Evolutionary conservation across 495 filamentous ascomycete species (phyloP).

Genomic region (Podospora pseudoanserina): DNA sequence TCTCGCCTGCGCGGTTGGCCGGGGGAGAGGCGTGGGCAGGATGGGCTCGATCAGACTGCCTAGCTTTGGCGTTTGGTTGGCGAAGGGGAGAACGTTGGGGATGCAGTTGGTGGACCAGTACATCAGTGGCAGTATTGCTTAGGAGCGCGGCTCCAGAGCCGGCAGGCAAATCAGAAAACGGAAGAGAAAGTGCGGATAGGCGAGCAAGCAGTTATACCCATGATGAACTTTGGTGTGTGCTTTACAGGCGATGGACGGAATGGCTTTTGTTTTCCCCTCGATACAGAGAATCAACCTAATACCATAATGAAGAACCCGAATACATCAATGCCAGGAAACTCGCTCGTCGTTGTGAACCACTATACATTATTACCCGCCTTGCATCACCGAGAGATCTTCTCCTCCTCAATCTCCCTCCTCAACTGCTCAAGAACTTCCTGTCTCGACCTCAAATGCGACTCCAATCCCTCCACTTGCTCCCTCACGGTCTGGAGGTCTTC

Average conservation of each 20-base stretch:
- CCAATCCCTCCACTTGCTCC: constrained; percentile 68
- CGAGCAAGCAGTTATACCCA: constrained; percentile 1
- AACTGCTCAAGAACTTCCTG: constrained; percentile 58
- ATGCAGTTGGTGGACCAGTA: constrained; percentile 32
- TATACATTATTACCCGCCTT: not conserved
- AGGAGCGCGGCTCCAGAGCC: constrained; percentile 4
- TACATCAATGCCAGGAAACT: not conserved
- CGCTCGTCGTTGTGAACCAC: not conserved
- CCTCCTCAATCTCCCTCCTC: constrained; percentile 59
- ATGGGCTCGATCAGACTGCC: constrained; percentile 37
- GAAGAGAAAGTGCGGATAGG: not conserved
- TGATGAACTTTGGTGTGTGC: not conserved
- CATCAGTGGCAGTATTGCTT: constrained; percentile 40
- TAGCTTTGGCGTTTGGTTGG: constrained; percentile 38
- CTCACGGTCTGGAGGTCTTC: constrained; percentile 72
- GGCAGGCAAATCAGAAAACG: not conserved
- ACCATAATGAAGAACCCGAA: not conserved
- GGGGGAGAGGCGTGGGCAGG: constrained; percentile 40
- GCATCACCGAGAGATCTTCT: constrained; percentile 48
- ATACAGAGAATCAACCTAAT: not conserved
- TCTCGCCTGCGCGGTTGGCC: constrained; percentile 38
- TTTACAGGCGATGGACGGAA: not conserved
- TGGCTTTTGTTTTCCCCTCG: not conserved
- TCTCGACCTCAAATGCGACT: constrained; percentile 59
- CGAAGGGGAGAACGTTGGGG: constrained; percentile 43